Base-by-base conservation (phyloP, 176 grass and related monocot genomes). In the Phoenix dactylifera region DNA sequence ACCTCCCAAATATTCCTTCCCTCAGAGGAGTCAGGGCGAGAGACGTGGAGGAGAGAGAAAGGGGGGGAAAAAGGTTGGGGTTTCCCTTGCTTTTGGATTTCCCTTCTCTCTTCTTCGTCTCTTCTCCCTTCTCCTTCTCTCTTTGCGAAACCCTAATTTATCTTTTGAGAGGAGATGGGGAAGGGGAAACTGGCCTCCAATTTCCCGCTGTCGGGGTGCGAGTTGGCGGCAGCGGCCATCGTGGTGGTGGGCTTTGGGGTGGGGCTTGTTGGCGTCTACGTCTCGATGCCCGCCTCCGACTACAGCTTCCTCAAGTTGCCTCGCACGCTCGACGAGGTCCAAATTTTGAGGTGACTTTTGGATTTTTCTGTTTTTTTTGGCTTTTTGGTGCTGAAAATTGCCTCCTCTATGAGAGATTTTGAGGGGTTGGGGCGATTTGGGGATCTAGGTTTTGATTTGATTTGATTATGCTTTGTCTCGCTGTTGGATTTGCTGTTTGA, bases 201-300 rank as follows among this genome's bases (percentile, higher is more conserved):
- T n/a, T 86, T 87, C 69, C 75, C 86, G 65, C 35, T 98, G 65
- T 92, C 79, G 23, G 58, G 49, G 28, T 57, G 72, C 69, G 81
- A 98, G 81, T 78, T 66, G 55, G 81, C 79, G 59, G 65, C 82
- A 17, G 93, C 70, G 55, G 75, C 74, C 9, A 81, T 61, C 24
- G 66, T 98, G 22, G 64, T 83, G 57, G 76, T 77, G 4, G 73
- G 59, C 70, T 92, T 98, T 65, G 87, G 72, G 69, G 55, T 81
- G 12, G 93, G 87, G 15, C 79, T 98, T 35, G 60, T 78, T 28
- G 87, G 78, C 10, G 84, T 98, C 59, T 98, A 98, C 74, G 72
- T 92, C 6, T 92, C 93, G 54, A 98, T 98, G 93, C 87, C 87
- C 67, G 24, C 58, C 25, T 72, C 59, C 18, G 70, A 72, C 50